phyloP scores from a whole-genome alignment of 768 basidiomycete genomes.

The Boletus subcaerulescens region DNA sequence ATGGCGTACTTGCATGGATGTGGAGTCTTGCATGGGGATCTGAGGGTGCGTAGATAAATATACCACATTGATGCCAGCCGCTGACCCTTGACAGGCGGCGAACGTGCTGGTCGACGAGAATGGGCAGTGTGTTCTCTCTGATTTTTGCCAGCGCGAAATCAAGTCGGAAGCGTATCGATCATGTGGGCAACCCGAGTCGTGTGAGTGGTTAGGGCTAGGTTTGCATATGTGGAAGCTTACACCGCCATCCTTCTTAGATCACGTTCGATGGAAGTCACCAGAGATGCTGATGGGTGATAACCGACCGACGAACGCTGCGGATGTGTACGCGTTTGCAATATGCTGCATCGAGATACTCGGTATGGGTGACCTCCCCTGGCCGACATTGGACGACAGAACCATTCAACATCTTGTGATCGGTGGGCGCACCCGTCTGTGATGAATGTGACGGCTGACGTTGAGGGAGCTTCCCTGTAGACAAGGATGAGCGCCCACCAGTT shows the following conservation, averaged over 20 bases:
- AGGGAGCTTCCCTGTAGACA: constrained; percentile 35
- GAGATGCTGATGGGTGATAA: constrained; percentile 54
- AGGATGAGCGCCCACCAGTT: constrained; percentile 50
- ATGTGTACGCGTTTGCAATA: constrained; percentile 71
- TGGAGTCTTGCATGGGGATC: constrained; percentile 74
- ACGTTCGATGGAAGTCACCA: constrained; percentile 69
- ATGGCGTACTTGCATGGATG: constrained; percentile 76
- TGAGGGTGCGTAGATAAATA: constrained; percentile 52
- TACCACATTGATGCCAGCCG: not conserved
- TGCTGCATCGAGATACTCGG: constrained; percentile 61
- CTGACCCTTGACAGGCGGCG: constrained; percentile 44
- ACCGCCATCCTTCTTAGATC: constrained; percentile 44
- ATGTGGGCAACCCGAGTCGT: constrained; percentile 46
- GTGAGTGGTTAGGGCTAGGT: constrained; percentile 27
- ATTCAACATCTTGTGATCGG: constrained; percentile 52
- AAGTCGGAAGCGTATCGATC: constrained; percentile 66
- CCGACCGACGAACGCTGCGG: constrained; percentile 50
- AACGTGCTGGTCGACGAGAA: constrained; percentile 76
- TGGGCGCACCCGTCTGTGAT: constrained; percentile 25
- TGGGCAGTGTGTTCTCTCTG: constrained; percentile 68
- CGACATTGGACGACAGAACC: constrained; percentile 45
- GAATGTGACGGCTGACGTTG: constrained; percentile 10
- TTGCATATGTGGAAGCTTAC: not conserved
- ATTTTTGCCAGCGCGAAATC: constrained; percentile 83
- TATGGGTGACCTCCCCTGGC: constrained; percentile 62